These are phyloP conservation scores for Penicillium bialowiezense DNA, from an alignment of 495 filamentous ascomycete genomes.

Conservation along the genomic window DNA sequence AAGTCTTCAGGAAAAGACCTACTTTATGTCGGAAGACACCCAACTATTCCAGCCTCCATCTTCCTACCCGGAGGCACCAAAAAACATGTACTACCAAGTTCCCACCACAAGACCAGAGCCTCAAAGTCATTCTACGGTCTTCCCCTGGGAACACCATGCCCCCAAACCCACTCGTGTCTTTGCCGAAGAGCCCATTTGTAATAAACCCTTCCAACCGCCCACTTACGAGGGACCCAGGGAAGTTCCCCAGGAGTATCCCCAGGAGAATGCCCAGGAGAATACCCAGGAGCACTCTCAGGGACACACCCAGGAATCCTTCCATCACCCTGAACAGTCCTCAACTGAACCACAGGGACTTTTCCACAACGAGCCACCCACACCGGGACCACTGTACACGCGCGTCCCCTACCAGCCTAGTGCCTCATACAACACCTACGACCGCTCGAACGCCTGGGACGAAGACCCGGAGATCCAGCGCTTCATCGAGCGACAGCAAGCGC, in stretches of 20 bases:
- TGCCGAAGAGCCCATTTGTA: constrained; percentile 43
- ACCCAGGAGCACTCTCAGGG: constrained; percentile 13
- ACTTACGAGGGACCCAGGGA: not conserved
- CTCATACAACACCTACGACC: constrained; percentile 62
- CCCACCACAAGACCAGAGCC: constrained; percentile 58
- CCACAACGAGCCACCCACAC: constrained; percentile 10
- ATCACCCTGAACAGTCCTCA: too few relatives aligned
- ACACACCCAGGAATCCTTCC: not conserved
- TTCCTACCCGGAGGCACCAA: constrained; percentile 77
- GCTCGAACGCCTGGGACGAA: constrained; percentile 85
- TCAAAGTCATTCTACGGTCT: constrained; percentile 62
- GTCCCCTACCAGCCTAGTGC: constrained; percentile 34
- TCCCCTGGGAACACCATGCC: constrained; percentile 77
- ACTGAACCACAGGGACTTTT: not conserved
- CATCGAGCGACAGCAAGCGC: constrained; percentile 66
- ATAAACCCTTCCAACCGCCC: not conserved
- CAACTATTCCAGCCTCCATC: constrained; percentile 70
- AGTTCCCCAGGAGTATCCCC: not conserved
- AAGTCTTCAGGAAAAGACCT: constrained; percentile 68
- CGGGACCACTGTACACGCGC: constrained; percentile 16
- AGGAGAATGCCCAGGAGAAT: constrained; percentile 14
- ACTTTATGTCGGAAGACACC: constrained; percentile 71
- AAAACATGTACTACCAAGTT: constrained; percentile 79
- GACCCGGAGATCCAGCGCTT: constrained; percentile 79
- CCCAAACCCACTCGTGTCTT: constrained; percentile 73